Evolutionary conservation across 208 protist species (phyloP).

Genomic region (Leishmania mexicana): DNA sequence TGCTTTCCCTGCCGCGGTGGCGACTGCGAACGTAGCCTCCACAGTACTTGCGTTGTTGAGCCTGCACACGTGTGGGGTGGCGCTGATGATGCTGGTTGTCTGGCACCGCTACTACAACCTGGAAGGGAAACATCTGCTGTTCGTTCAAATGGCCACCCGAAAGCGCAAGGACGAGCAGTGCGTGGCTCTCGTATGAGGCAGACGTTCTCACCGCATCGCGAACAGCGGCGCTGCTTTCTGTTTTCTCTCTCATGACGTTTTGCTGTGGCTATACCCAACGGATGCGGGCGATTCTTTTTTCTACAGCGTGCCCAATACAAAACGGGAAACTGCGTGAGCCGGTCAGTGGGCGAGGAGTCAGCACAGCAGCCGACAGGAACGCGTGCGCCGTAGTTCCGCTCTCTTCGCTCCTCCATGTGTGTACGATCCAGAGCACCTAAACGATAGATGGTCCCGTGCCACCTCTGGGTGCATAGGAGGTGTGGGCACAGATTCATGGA

Average conservation of each 20-base stretch:
- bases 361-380: neutral
- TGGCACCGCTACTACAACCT: conserved; percentile 71
- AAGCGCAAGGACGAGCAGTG: conserved; percentile 46
- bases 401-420: neutral
- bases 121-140: conserved; percentile 67
- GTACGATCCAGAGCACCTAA: neutral
- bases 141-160: conserved; percentile 61
- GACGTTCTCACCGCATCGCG: neutral
- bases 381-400: neutral
- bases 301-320: neutral
- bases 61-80: conserved; percentile 21
- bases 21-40: conserved; percentile 2
- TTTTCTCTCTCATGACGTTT: neutral
- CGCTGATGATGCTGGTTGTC: conserved; percentile 27
- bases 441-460: neutral
- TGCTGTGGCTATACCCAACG: neutral
- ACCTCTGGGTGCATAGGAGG: neutral
- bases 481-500: neutral
- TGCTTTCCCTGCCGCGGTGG: neutral
- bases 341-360: neutral
- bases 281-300: neutral
- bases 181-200: conserved; percentile 13
- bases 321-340: neutral
- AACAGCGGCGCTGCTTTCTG: neutral
- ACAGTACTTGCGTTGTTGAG: conserved; percentile 35